Percentiles rank a stretch among this genome's conserved stretches.
phyloP scores from a whole-genome alignment of 768 basidiomycete genomes.

The Cyathus striatus region DNA sequence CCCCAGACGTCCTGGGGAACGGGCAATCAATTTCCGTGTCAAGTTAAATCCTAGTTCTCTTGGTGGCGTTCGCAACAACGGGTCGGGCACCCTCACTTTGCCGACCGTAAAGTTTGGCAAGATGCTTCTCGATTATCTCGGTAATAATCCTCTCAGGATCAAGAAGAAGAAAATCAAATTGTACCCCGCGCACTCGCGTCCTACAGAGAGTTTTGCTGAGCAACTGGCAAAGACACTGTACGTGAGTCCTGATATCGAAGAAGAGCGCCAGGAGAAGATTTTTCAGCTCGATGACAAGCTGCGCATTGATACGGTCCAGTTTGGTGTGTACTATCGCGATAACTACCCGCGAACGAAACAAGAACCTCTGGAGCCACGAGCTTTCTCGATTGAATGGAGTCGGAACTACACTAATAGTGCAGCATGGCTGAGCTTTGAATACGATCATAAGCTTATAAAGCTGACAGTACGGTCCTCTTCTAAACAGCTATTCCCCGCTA shows the following conservation, averaged over 20 bases:
- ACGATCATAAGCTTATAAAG: slow-evolving; percentile 62
- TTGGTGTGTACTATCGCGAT: slow-evolving; percentile 53
- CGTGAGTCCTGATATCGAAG: slow-evolving; percentile 48
- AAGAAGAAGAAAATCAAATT: slow-evolving; percentile 36
- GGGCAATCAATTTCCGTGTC: slow-evolving; percentile 58
- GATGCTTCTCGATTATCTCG: slow-evolving; percentile 42
- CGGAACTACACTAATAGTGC: slow-evolving; percentile 19
- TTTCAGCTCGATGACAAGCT: slow-evolving; percentile 39
- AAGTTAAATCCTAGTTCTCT: slow-evolving; percentile 41
- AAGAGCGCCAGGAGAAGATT: slow-evolving; percentile 40
- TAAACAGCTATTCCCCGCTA: not conserved
- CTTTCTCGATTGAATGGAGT: slow-evolving; percentile 73
- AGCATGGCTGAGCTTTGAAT: slow-evolving; percentile 58
- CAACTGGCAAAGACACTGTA: slow-evolving; percentile 52
- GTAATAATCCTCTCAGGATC: slow-evolving; percentile 35
- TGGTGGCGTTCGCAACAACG: slow-evolving; percentile 54
- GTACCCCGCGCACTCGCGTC: slow-evolving; percentile 3
- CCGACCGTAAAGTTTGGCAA: slow-evolving; percentile 30
- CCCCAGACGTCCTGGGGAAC: slow-evolving; percentile 18
- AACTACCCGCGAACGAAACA: slow-evolving; percentile 16
- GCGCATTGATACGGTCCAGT: slow-evolving; percentile 59
- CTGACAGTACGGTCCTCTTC: slow-evolving; percentile 42
- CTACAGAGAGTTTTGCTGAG: slow-evolving; percentile 12
- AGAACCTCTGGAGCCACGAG: slow-evolving; percentile 28
- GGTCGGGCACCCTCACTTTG: slow-evolving; percentile 36